A percentile compares a stretch with the other conserved stretches of the same genome.
These are phyloP conservation scores for Xylariaceae sp. DNA, from an alignment of 2,329 filamentous ascomycete genomes.

Conservation along the genomic window DNA sequence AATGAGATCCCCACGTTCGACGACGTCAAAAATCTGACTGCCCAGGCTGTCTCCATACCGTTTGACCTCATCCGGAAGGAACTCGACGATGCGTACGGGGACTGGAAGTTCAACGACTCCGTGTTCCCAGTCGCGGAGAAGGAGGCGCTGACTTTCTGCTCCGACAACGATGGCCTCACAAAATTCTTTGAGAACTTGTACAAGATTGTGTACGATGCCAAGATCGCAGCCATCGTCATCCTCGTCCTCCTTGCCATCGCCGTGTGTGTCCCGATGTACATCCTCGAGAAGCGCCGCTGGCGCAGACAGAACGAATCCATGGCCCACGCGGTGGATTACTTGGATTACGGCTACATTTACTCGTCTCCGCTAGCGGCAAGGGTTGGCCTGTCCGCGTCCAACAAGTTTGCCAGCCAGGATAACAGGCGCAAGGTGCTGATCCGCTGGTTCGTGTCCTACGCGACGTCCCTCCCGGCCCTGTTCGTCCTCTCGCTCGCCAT, in stretches of 20 bases:
- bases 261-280: constrained; percentile 75
- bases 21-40: constrained; percentile 77
- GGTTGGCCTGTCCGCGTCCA: constrained; percentile 66
- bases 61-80: constrained; percentile 74
- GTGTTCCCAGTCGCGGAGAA: constrained; percentile 81
- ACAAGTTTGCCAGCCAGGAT: constrained; percentile 52
- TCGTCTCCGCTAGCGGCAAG: constrained; percentile 74
- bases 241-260: constrained; percentile 67
- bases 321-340: constrained; percentile 65
- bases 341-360: constrained; percentile 86
- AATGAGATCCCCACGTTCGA: constrained; percentile 76
- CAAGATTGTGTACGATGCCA: constrained; percentile 61
- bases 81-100: constrained; percentile 66
- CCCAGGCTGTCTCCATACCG: constrained; percentile 68
- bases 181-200: constrained; percentile 76
- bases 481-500: constrained; percentile 80
- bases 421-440: constrained; percentile 59
- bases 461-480: constrained; percentile 78
- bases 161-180: constrained; percentile 74
- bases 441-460: constrained; percentile 82
- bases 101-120: constrained; percentile 72
- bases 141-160: constrained; percentile 80
- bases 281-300: constrained; percentile 74
- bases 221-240: constrained; percentile 71
- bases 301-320: constrained; percentile 66